Conservation (phyloP, 176 grass and related monocot genomes). For the Aegilops longissima region DNA sequence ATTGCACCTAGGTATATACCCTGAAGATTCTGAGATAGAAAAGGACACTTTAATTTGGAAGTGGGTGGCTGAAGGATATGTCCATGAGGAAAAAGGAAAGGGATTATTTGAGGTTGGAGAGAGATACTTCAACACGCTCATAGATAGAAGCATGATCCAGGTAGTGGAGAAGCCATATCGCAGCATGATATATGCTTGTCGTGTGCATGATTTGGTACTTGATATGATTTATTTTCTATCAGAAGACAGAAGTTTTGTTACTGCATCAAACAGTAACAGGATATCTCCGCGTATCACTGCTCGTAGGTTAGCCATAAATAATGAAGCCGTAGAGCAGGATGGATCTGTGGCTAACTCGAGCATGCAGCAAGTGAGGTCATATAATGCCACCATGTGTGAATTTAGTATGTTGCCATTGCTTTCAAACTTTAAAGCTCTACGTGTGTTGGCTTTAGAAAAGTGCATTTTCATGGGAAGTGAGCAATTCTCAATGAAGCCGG, state of each 20-base stretch:
- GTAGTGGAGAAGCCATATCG: background rate
- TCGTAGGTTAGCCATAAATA: background rate
- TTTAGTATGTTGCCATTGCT: background rate
- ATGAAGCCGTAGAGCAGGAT: background rate
- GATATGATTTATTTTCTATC: background rate
- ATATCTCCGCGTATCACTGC: background rate
- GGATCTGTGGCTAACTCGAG: background rate
- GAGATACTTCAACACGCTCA: background rate
- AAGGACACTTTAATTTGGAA: background rate
- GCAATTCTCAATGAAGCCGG: too few relatives aligned
- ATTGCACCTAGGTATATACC: background rate
- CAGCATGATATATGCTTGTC: background rate
- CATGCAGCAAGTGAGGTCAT: background rate
- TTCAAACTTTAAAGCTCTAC: background rate
- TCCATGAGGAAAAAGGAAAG: background rate
- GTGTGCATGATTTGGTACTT: background rate
- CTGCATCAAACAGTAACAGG: background rate
- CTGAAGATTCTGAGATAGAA: background rate
- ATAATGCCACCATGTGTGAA: background rate
- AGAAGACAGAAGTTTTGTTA: background rate
- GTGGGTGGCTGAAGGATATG: background rate
- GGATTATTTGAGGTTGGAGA: background rate
- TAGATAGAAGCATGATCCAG: background rate
- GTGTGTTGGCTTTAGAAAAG: background rate
- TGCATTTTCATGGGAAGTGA: background rate